Conservation (phyloP, 2,329 filamentous ascomycete genomes). For the Neofusicoccum parvum region DNA sequence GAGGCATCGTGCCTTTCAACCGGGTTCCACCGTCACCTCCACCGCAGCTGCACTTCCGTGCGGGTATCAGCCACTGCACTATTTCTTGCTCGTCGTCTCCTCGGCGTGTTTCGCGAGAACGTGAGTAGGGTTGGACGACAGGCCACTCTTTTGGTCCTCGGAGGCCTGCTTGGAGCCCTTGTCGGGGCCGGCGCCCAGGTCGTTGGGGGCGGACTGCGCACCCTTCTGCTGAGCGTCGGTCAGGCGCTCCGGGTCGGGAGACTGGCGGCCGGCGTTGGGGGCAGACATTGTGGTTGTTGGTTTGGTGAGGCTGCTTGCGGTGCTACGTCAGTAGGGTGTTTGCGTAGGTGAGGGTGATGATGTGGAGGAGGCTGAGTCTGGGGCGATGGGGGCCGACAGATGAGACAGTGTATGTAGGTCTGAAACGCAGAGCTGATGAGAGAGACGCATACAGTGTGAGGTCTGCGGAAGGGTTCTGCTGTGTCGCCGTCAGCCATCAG, state of each 20-base stretch:
- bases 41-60: not conserved
- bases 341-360: not conserved
- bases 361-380: not conserved
- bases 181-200: constrained; percentile 50
- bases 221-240: constrained; percentile 65
- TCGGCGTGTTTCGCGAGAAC: constrained; percentile 62
- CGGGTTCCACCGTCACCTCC: not conserved
- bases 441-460: constrained; percentile 5
- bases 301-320: constrained; percentile 27
- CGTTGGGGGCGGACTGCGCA: constrained; percentile 59
- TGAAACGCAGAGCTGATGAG: not conserved
- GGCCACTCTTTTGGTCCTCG: constrained; percentile 50
- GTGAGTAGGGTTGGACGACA: constrained; percentile 68
- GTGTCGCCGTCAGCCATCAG: not conserved
- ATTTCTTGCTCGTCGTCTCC: constrained; percentile 62
- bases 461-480: not conserved
- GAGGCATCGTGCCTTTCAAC: not conserved
- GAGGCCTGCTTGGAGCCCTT: constrained; percentile 52
- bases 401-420: not conserved
- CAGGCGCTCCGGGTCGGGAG: constrained; percentile 72
- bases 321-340: not conserved
- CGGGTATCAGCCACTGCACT: not conserved
- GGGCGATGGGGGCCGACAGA: not conserved
- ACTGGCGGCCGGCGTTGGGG: constrained; percentile 69
- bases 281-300: constrained; percentile 62